Evolutionary conservation across 768 basidiomycete species (phyloP).

Genomic region (Naganishia vaughanmartiniae): DNA sequence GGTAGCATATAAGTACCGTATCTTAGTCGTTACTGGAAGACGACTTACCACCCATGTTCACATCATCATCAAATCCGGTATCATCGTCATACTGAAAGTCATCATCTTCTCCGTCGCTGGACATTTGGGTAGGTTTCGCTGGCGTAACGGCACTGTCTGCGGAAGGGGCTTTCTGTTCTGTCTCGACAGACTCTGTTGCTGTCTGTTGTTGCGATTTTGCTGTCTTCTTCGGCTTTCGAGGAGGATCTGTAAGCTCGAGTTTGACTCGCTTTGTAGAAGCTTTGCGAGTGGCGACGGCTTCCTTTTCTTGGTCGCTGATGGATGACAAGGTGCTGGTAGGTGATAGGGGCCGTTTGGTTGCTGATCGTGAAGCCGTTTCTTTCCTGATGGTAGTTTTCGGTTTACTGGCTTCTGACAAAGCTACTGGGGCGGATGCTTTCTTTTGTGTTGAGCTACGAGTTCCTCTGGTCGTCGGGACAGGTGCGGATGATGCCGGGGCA

Average conservation of each 20-base stretch:
- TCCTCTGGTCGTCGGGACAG: background rate
- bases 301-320: background rate
- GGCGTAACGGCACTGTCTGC: background rate
- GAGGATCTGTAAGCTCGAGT: background rate
- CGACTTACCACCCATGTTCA: conserved; percentile 18
- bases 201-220: background rate
- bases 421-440: background rate
- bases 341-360: background rate
- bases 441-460: background rate
- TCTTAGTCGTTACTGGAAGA: background rate
- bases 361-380: background rate
- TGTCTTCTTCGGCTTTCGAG: background rate
- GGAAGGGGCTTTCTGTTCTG: background rate
- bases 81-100: conserved; percentile 27
- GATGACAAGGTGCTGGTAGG: conserved; percentile 8
- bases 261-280: background rate
- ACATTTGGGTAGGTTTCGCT: conserved; percentile 21
- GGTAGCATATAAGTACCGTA: background rate
- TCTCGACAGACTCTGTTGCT: background rate
- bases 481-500: background rate
- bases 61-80: conserved; percentile 24
- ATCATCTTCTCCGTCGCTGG: conserved; percentile 27
- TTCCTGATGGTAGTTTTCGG: background rate
- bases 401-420: background rate
- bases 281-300: background rate